Evolutionary conservation across 768 basidiomycete genomes (phyloP), one percentile per base, ranked within the genome.

Genomic region (Pulveroboletus sp.): DNA sequence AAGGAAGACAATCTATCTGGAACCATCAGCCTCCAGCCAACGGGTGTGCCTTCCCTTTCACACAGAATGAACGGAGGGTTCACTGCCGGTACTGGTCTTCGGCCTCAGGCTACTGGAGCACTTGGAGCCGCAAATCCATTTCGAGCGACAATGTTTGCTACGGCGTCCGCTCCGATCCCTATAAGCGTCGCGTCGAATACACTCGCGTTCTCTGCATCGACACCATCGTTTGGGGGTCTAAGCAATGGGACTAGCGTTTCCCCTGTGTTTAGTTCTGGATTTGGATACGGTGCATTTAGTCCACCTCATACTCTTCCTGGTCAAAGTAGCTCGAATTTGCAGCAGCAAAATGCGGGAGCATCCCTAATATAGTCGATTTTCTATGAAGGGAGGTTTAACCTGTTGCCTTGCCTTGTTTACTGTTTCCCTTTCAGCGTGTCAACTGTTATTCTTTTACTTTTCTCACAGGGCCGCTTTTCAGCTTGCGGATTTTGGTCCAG

Each of bases 41-140:
- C 69, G 6, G 62, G 66, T n/a, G 21, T 60, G 5, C 27, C 44
- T 8, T 26, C 47, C 1, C 10, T 43, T 36, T 52, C 55, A 37
- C 56, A 52, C 15, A 46, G 50, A 27, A 8, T 36, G 40, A 57
- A 57, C 11, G 62, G 54, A 39, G 60, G 55, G 41, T 49, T 55
- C 26, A 65, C 69, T 0, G 51, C 76, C n/a, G 81, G 80, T 26
- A 69, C 73, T 35, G 64, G 62, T 17, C 70, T 85, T 28, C 71
- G 83, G 42, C 80, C 83, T 12, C 83, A 86, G 59, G 74, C 77
- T 55, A 86, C 83, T 18, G 83, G 83, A 3, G 50, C 68, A 41
- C 63, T 71, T 12, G 74, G 73, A 6, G 69, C 59, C 17, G 78
- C 78, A 4, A 85, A 84, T 51, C 83, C 83, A n/a, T 85, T 85